Percentiles rank a stretch among this genome's conserved stretches.
Evolutionary conservation across 495 filamentous ascomycete genomes (phyloP).

Genomic region (Tuber calosporum): DNA sequence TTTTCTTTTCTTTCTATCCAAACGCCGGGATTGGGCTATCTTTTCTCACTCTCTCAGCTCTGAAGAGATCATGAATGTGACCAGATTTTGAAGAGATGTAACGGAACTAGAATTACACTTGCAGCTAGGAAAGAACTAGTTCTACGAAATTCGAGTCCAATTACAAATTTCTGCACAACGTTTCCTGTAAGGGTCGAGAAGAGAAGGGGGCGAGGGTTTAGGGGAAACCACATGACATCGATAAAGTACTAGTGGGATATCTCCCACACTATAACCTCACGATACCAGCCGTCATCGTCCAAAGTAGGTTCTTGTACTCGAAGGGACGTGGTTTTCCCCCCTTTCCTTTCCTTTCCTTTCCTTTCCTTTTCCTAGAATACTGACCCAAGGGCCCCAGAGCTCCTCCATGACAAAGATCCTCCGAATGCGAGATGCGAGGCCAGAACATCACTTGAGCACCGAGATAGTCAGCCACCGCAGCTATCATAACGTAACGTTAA

Average conservation of each 20-base stretch:
- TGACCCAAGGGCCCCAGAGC: neutral
- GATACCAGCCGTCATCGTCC: slow-evolving; percentile 4
- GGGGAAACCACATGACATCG: neutral
- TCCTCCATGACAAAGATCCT: neutral
- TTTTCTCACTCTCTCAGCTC: slow-evolving; percentile 24
- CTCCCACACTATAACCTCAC: neutral
- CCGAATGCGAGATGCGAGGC: neutral
- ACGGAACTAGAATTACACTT: neutral
- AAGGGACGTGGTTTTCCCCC: neutral
- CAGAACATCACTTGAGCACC: neutral
- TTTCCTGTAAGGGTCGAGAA: neutral
- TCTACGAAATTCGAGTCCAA: slow-evolving; percentile 10
- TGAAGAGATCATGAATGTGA: slow-evolving; percentile 27
- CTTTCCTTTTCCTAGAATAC: neutral
- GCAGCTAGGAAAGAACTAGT: neutral
- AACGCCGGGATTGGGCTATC: slow-evolving; percentile 4
- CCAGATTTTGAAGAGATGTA: neutral
- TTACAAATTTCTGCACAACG: slow-evolving; percentile 34
- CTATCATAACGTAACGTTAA: neutral
- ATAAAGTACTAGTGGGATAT: neutral
- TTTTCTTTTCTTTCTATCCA: neutral
- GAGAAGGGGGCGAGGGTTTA: neutral
- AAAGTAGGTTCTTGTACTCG: slow-evolving; percentile 5
- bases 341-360: neutral
- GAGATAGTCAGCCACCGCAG: neutral